Evolutionary conservation across 176 grass and related monocot genomes (phyloP), one percentile per base, ranked within the genome.

Genomic region (Luzula sylvatica): DNA sequence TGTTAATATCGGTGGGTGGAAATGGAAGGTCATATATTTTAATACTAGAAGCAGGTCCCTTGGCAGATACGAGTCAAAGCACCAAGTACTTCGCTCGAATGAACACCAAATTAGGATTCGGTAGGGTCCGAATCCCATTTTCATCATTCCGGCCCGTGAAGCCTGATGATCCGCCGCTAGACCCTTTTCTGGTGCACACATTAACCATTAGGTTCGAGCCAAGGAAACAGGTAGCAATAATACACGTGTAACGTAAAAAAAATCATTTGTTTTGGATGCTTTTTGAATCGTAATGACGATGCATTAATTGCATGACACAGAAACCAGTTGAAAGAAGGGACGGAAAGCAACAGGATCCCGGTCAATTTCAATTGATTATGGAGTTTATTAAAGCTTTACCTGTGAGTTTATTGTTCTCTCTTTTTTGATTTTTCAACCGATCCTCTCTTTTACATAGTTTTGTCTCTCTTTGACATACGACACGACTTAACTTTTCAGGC

Each of bases 111-210:
- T 38, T 82, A 58, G 92, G 92, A n/a, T 98, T 86, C 72, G 89
- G 85, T 65, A 89, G 92, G 92, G 92, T 98, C 46, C 82, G 92
- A 77, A 78, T 86, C 23, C 92, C 92, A 38, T 98, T 98, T 75
- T 98, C 92, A 61, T 80, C 92, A 86, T 98, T 98, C 54, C 72
- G 85, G 7, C 85, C 92, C 20, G 76, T 90, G 58, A 90, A 98
- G 47, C 92, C 81, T 56, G 74, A 90, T 68, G 92, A 98, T 72
- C 92, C 92, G 47, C 81, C 81, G 23, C 68, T 98, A 8, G 92
- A 98, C 23, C 92, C 92, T 61, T 98, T 98, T 88, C 92, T 98
- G 75, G 92, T 90, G 56, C 92, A 98, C 82, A 98, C 92, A 65
- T 65, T 98, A 67, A 90, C 92, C 35, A 90, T 98, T 58, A 79